Percentiles rank a stretch among this genome's conserved stretches.
phyloP scores from a whole-genome alignment of 106 monocot genomes.

The Dioscorea zingiberensis region DNA sequence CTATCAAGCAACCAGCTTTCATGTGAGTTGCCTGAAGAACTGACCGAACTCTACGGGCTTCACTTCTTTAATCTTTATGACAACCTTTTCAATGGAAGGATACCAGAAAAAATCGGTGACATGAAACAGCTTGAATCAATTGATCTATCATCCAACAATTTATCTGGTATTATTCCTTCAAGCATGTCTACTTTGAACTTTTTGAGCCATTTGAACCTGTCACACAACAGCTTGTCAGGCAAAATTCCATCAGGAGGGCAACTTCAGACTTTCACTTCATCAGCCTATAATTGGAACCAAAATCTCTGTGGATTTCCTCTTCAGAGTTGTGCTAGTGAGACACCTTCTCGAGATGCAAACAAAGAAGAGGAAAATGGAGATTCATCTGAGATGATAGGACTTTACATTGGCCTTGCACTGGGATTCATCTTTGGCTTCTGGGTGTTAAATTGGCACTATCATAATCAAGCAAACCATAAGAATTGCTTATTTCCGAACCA shows the following conservation, averaged over 20 bases:
- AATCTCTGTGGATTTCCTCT: conserved; percentile 22
- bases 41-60: no score
- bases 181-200: conserved; percentile 3
- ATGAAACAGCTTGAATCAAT: no score
- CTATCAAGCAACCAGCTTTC: conserved; percentile 6
- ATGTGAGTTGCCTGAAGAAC: no score
- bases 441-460: background rate
- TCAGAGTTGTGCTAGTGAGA: background rate
- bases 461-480: conserved; percentile 1
- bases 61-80: no score
- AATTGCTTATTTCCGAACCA: background rate
- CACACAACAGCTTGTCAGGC: conserved; percentile 22
- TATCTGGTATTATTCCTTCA: conserved; percentile 1
- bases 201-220: conserved; percentile 20
- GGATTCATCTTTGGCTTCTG: conserved; percentile 2
- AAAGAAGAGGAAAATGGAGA: background rate
- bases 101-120: no score
- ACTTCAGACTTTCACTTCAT: conserved; percentile 11
- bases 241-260: conserved; percentile 22
- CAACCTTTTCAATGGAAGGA: no score
- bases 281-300: conserved; percentile 16
- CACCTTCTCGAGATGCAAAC: conserved; percentile 3
- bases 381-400: background rate
- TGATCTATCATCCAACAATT: no score
- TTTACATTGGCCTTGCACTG: background rate